Percentiles rank a stretch among this genome's conserved stretches.
These are phyloP conservation scores for Macaranga tanarius DNA, from an alignment of 441 rosid genomes.

Conservation along the genomic window DNA sequence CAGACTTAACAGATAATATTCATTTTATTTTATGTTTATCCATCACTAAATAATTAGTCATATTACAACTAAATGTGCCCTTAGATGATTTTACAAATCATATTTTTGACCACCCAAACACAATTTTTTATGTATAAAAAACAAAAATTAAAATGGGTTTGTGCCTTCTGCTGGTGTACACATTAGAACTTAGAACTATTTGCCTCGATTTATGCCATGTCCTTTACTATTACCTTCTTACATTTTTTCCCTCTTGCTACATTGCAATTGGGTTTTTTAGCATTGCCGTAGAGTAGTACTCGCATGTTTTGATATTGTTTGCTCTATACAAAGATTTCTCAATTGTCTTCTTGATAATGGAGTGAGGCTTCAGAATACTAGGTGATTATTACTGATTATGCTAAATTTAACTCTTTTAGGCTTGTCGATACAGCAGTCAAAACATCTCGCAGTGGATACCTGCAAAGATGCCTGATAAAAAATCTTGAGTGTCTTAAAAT, in stretches of 20 bases:
- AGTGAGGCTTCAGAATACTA: not conserved
- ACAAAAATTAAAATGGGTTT: not conserved
- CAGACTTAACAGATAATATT: not conserved
- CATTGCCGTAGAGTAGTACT: not conserved
- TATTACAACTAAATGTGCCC: not conserved
- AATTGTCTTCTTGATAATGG: not conserved
- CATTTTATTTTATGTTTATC: not conserved
- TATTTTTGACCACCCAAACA: not conserved
- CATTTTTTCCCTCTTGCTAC: not conserved
- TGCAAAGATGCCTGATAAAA: conserved; percentile 96
- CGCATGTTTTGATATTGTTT: not conserved
- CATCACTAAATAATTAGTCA: not conserved
- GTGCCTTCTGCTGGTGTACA: conserved; percentile 1
- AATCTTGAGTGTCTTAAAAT: conserved; percentile 94
- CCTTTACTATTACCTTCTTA: not conserved
- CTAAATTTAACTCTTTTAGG: conserved; percentile 44
- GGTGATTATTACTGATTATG: conserved; percentile 24
- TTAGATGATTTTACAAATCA: not conserved
- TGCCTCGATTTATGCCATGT: not conserved
- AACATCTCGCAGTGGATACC: conserved; percentile 99
- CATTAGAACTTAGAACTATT: not conserved
- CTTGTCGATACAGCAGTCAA: conserved; percentile 99
- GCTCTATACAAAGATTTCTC: not conserved
- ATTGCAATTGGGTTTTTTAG: not conserved
- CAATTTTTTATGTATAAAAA: no score